phyloP scores from a whole-genome alignment of 78 protist genomes.

The Dictyostelium citrinum region DNA sequence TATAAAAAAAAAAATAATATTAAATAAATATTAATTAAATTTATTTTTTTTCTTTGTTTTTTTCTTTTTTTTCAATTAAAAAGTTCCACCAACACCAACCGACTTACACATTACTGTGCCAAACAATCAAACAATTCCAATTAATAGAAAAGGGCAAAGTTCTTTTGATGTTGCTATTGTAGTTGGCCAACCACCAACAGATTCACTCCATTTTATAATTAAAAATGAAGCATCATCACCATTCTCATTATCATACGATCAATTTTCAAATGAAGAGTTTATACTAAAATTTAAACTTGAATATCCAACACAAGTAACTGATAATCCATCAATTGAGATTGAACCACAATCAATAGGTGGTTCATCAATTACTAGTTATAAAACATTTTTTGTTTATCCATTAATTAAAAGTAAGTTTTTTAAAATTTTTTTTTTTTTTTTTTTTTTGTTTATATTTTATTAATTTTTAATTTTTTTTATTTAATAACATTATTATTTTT shows the following conservation, averaged over 20 bases:
- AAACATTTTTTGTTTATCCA: neutral
- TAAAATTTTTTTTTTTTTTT: neutral
- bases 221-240: neutral
- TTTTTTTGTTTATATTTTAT: neutral
- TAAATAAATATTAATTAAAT: neutral
- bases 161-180: neutral
- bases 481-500: too few species aligned
- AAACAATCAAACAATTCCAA: neutral
- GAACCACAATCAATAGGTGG: neutral
- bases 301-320: neutral
- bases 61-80: neutral
- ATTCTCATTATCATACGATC: neutral
- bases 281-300: neutral
- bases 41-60: neutral
- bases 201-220: neutral
- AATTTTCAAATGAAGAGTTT: neutral
- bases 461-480: neutral
- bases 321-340: neutral
- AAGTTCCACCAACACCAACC: neutral
- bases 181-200: neutral
- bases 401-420: neutral
- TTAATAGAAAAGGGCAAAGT: neutral
- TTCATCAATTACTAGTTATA: neutral
- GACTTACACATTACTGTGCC: neutral
- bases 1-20: too few species aligned